Evolutionary conservation across 2,329 filamentous ascomycete species (phyloP).

Genomic region (Gnomoniopsis smithogilvyi): DNA sequence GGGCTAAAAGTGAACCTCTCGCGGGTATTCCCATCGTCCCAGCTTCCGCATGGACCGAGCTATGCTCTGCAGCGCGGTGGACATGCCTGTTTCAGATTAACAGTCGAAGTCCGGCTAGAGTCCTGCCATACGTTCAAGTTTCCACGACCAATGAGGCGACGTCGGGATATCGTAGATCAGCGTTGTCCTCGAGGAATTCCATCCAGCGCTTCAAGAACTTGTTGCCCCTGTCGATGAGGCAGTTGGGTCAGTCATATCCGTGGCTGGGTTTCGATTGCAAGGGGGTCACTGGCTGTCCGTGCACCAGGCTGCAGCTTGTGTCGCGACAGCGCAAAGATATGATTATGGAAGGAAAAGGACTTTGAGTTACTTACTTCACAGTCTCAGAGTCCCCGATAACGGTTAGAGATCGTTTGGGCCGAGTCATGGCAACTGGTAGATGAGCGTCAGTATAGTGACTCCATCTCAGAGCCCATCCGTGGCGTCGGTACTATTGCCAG

Average conservation of each 20-base stretch:
- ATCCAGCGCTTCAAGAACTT: constrained; percentile 88
- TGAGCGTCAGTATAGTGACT: constrained; percentile 26
- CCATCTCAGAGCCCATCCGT: not conserved
- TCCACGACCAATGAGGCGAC: constrained; percentile 37
- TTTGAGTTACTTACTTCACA: constrained; percentile 64
- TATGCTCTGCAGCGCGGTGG: not conserved
- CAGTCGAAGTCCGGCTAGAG: not conserved
- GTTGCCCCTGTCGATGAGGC: constrained; percentile 61
- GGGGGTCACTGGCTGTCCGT: not conserved
- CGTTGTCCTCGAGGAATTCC: constrained; percentile 82
- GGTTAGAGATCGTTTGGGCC: constrained; percentile 84
- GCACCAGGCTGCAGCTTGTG: not conserved
- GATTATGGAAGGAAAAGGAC: constrained; percentile 2
- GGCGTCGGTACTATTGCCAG: not conserved
- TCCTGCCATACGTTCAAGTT: constrained; percentile 18
- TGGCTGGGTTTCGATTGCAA: not conserved
- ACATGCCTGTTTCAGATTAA: constrained; percentile 2
- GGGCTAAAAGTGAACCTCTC: not conserved
- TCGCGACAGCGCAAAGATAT: not conserved
- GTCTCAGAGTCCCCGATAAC: constrained; percentile 95
- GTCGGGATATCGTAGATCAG: constrained; percentile 87
- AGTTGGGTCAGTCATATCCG: constrained; percentile 16
- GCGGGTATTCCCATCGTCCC: not conserved
- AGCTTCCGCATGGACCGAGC: constrained; percentile 3
- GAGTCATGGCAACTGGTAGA: constrained; percentile 84